Evolutionary conservation across 768 basidiomycete species (phyloP).

Genomic region (Brasilioporus rufonigricans): DNA sequence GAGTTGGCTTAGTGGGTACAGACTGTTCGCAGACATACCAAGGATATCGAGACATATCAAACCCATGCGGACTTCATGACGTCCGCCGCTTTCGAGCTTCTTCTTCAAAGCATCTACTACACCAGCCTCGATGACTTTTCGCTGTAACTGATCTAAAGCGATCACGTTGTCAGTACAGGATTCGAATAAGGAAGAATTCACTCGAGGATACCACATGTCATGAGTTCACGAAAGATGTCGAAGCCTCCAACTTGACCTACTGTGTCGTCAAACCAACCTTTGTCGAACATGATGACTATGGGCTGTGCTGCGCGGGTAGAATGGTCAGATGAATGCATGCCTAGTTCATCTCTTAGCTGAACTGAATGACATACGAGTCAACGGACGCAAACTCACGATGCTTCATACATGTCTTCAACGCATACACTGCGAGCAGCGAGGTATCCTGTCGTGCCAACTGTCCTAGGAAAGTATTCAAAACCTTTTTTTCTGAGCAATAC

Average conservation of each 20-base stretch:
- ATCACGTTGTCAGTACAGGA: not conserved
- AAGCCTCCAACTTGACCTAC: not conserved
- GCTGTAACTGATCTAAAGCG: not conserved
- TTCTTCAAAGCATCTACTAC: not conserved
- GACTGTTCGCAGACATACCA: not conserved
- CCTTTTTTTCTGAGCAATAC: not conserved
- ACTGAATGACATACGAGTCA: no score
- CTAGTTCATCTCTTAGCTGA: no score
- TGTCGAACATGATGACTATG: not conserved
- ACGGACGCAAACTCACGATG: no score
- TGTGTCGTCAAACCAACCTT: not conserved
- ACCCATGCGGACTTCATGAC: not conserved
- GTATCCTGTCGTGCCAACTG: not conserved
- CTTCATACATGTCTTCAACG: no score
- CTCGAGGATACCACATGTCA: not conserved
- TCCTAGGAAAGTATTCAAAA: not conserved
- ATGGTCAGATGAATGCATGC: not conserved
- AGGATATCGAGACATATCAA: not conserved
- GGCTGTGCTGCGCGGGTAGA: not conserved
- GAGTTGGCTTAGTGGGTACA: not conserved
- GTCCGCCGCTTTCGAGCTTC: not conserved
- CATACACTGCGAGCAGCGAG: no score
- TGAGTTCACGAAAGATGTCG: not conserved
- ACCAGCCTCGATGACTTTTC: not conserved
- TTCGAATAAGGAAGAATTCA: not conserved